Evolutionary conservation across 2,329 filamentous ascomycete genomes (phyloP), one percentile per base, ranked within the genome.

Genomic region (Talaromyces sp.): DNA sequence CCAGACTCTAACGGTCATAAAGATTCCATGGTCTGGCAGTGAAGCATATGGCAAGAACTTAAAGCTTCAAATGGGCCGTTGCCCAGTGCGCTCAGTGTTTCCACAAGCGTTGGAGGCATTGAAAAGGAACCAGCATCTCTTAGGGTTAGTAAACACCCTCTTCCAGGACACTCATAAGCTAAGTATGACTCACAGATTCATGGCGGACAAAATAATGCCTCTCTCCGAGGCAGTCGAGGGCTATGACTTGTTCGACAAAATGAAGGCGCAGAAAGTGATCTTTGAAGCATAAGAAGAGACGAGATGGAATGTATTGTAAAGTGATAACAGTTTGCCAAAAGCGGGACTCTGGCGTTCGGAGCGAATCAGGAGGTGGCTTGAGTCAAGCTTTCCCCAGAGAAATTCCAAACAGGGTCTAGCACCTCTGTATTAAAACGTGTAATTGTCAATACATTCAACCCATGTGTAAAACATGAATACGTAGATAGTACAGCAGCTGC

Each of bases 121-220:
- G 63, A 85, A 84, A 69, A 84, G 85, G 74, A 88, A 87, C 63
- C 87, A 91, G 70, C 76, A 90, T 70, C 77, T 85, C 61, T 79
- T 91, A 61, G 82, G 84, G 88, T 91, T 78, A 70, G 84, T 75
- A 18, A n/a, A n/a, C 5, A 9, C 6, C 7, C 4, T 58, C 1
- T 3, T 14, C 16, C 35, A 6, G 40, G 33, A n/a, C 35, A 1
- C n/a, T 6, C 23, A 33, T 18, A n/a, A 6, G 21, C 25, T 57
- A 23, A 55, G 40, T 11, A 7, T 14, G 12, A n/a, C 9, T 50
- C 21, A 35, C 67, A 89, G 88, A 63, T 92, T 92, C 77, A 90
- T 92, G 88, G 87, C 88, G 56, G 87, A 91, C 65, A 86, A 89
- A 68, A 83, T 90, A 67, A 89, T 91, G 86, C 87, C 88, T 1